Evolutionary conservation across 2,329 filamentous ascomycete genomes (phyloP).

Genomic region (Trichothecium roseum): DNA sequence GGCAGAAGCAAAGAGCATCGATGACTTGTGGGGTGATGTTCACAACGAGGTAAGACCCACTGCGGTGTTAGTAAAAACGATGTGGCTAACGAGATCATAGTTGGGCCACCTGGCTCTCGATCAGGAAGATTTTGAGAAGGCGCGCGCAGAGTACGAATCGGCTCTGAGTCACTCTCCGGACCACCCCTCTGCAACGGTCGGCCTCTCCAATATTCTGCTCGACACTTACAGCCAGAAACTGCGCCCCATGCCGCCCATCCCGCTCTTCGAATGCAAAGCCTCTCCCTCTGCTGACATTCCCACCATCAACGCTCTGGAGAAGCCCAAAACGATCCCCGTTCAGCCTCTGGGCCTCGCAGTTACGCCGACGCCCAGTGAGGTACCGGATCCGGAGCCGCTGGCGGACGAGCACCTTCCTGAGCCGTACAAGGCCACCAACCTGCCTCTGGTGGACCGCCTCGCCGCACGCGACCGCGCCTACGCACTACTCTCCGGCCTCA

Average conservation of each 20-base stretch:
- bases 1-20: conserved; percentile 71
- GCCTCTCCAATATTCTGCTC: conserved; percentile 73
- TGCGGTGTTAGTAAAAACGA: not conserved
- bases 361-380: conserved; percentile 9
- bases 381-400: conserved; percentile 12
- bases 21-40: conserved; percentile 77
- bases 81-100: conserved; percentile 28
- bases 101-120: conserved; percentile 57
- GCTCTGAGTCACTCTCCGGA: conserved; percentile 71
- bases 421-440: conserved; percentile 46
- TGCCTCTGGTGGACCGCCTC: conserved; percentile 70
- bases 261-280: conserved; percentile 22
- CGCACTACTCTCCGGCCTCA: conserved; percentile 69
- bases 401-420: conserved; percentile 31
- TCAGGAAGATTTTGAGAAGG: conserved; percentile 53
- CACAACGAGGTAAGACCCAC: conserved; percentile 59
- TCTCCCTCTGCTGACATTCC: conserved; percentile 2
- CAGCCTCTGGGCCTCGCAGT: conserved; percentile 36
- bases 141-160: conserved; percentile 69
- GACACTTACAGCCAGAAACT: conserved; percentile 70
- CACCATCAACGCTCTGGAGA: conserved; percentile 4
- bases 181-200: conserved; percentile 71
- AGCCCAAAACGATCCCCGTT: conserved; percentile 22
- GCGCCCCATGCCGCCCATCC: conserved; percentile 45
- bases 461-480: conserved; percentile 84